These are phyloP conservation scores for Neofusicoccum sp. DNA, from an alignment of 2,329 filamentous ascomycete species.

Conservation along the genomic window DNA sequence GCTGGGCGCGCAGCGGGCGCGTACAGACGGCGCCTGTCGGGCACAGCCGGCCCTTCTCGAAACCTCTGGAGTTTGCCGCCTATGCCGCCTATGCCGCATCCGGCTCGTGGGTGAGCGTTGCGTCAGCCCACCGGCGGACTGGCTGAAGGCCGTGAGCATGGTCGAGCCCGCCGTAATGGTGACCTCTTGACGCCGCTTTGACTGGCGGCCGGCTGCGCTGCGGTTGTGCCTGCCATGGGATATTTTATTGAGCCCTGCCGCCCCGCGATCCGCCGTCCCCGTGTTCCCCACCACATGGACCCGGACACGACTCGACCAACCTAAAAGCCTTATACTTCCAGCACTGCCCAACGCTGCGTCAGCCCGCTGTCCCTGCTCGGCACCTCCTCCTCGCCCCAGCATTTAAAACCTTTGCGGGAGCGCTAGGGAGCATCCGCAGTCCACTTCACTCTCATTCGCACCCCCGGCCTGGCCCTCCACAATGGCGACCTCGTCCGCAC, in stretches of 20 bases:
- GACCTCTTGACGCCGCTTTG: slow-evolving; percentile 10
- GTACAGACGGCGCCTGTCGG: background rate
- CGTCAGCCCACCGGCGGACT: slow-evolving; percentile 9
- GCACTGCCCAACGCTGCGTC: slow-evolving; percentile 9
- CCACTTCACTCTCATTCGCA: slow-evolving; percentile 1
- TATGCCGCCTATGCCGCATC: slow-evolving; percentile 12
- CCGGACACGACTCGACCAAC: slow-evolving; percentile 2
- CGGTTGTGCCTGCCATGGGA: background rate
- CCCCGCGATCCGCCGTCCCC: slow-evolving; percentile 17
- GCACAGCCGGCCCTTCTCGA: slow-evolving; percentile 15
- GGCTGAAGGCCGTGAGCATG: slow-evolving; percentile 2
- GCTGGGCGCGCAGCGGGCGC: background rate
- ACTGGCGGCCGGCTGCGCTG: background rate
- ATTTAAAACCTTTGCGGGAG: slow-evolving; percentile 11
- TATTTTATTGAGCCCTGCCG: slow-evolving; percentile 13
- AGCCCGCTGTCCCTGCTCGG: background rate
- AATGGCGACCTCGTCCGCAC: background rate
- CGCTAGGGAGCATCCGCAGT: slow-evolving; percentile 15
- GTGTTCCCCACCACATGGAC: slow-evolving; percentile 20
- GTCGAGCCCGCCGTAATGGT: slow-evolving; percentile 10
- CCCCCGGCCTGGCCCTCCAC: background rate
- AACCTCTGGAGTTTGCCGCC: slow-evolving; percentile 17
- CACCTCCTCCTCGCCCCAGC: background rate
- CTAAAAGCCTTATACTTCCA: slow-evolving; percentile 1
- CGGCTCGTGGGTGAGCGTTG: slow-evolving; percentile 7